These are phyloP conservation scores for Solanum sejunctum DNA, from an alignment of 257 asterid genomes.

Conservation along the genomic window DNA sequence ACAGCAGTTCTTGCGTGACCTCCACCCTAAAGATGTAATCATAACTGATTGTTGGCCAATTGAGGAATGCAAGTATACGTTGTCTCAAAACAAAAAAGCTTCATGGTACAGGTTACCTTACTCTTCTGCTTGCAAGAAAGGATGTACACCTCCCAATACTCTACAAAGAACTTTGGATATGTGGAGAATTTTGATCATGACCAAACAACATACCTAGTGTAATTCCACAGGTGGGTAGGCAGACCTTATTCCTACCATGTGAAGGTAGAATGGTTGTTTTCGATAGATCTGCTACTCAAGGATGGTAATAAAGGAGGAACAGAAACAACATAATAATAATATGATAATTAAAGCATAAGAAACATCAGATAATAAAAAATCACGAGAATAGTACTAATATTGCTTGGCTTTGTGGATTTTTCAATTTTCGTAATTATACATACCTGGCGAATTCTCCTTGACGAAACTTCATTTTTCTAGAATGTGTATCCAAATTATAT, in stretches of 20 bases:
- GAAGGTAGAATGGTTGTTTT: background rate
- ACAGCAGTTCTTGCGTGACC: background rate
- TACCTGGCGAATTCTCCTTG: too few relatives aligned
- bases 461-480: too few relatives aligned
- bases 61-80: background rate
- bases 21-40: background rate
- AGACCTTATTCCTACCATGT: background rate
- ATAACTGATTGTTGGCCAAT: background rate
- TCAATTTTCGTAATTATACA: too few relatives aligned
- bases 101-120: background rate
- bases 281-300: background rate
- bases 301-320: background rate
- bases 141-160: background rate
- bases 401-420: too few relatives aligned
- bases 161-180: background rate
- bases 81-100: background rate
- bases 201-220: background rate
- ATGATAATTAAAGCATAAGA: background rate
- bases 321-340: background rate
- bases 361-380: background rate
- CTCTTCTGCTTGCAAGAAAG: background rate
- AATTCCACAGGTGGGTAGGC: background rate
- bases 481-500: too few relatives aligned
- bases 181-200: background rate
- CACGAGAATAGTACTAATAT: background rate